phyloP scores from a whole-genome alignment of 2,329 filamentous ascomycete genomes.

The Claviceps sp. region DNA sequence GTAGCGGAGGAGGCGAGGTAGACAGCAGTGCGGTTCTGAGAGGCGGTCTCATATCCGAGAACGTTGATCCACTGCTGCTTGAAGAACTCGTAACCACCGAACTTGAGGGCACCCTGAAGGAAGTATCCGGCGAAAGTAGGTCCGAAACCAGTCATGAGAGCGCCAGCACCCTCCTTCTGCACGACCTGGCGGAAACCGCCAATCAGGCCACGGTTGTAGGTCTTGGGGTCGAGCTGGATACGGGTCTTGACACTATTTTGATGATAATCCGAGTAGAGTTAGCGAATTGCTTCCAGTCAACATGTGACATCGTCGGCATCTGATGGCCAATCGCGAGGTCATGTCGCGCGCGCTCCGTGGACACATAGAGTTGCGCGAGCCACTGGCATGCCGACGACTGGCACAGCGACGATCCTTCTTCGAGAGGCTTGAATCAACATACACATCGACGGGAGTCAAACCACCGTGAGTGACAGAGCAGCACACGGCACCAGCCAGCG shows the following conservation, averaged over 20 bases:
- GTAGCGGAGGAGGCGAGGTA: constrained; percentile 59
- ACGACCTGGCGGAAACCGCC: constrained; percentile 80
- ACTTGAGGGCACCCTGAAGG: constrained; percentile 87
- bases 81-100: constrained; percentile 93
- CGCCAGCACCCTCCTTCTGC: constrained; percentile 70
- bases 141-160: constrained; percentile 73
- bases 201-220: constrained; percentile 80
- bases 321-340: not conserved
- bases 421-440: constrained; percentile 38
- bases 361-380: not conserved
- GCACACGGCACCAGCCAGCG: constrained; percentile 94
- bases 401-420: not conserved
- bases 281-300: not conserved
- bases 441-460: constrained; percentile 98
- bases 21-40: constrained; percentile 67
- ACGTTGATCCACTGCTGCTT: constrained; percentile 79
- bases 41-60: constrained; percentile 64
- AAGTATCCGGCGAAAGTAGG: constrained; percentile 85
- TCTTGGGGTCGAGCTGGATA: constrained; percentile 81
- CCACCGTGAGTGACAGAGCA: constrained; percentile 95
- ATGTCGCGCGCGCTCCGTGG: not conserved
- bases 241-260: constrained; percentile 73
- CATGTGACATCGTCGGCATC: not conserved
- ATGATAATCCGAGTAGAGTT: not conserved
- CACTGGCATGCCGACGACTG: not conserved